Evolutionary conservation across 169 alveolate genomes (phyloP).

Genomic region (Plasmodium billcollinsi): DNA sequence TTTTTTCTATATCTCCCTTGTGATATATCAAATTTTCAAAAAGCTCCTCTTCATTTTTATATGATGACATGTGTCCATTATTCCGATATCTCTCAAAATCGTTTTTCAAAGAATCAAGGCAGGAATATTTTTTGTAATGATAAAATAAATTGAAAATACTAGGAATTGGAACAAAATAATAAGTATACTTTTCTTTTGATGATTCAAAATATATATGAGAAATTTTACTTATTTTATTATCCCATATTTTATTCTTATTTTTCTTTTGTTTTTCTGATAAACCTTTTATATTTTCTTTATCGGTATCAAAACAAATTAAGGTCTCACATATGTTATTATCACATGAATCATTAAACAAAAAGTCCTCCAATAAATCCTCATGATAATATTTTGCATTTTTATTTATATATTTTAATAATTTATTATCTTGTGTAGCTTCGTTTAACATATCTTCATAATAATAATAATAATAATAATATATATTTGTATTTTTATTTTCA

Average conservation of each 20-base stretch:
- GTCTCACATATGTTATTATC: neutral
- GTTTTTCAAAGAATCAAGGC: neutral
- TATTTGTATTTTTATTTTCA: neutral
- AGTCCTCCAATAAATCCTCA: neutral
- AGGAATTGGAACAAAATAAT: conserved; percentile 21
- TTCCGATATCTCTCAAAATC: neutral
- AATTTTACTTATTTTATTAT: neutral
- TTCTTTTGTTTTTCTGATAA: neutral
- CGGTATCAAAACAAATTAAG: conserved; percentile 7
- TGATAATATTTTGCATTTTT: neutral
- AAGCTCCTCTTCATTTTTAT: conserved; percentile 1
- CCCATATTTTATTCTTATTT: neutral
- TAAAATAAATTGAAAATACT: conserved; percentile 31
- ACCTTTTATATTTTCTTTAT: neutral
- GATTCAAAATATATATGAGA: conserved; percentile 31
- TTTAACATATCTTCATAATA: neutral
- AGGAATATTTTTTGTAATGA: conserved; percentile 6
- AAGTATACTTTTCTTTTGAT: conserved; percentile 17
- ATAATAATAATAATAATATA: neutral
- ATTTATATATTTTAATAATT: neutral
- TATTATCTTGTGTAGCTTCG: neutral
- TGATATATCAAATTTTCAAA: neutral
- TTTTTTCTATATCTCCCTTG: neutral
- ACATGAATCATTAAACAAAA: conserved; percentile 4
- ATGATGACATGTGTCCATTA: neutral